Percentiles rank a stretch among this genome's conserved stretches.
Evolutionary conservation across 208 protist species (phyloP).

Genomic region (Strigomonas culicis): DNA sequence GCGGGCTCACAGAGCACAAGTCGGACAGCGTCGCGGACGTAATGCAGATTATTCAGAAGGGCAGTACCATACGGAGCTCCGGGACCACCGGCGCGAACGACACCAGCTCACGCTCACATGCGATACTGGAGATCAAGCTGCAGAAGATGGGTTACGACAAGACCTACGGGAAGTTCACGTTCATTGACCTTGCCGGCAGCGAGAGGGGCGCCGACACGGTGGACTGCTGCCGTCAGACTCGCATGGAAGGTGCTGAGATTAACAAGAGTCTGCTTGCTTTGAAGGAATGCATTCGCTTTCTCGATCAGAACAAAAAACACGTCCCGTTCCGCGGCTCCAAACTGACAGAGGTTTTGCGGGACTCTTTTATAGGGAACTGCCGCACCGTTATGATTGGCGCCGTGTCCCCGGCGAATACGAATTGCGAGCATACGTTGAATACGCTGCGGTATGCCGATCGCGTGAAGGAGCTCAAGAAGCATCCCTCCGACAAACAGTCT

Average conservation of each 20-base stretch:
- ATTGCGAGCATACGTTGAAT: conserved; percentile 77
- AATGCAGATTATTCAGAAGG: conserved; percentile 77
- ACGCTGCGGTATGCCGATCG: conserved; percentile 81
- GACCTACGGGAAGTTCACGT: conserved; percentile 50
- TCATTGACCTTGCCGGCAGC: conserved; percentile 93
- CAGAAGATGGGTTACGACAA: not conserved
- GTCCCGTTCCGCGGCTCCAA: conserved; percentile 93
- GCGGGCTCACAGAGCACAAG: conserved; percentile 53
- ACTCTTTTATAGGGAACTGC: conserved; percentile 88
- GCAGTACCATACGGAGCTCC: conserved; percentile 70
- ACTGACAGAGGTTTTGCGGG: conserved; percentile 89
- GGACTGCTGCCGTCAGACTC: conserved; percentile 77
- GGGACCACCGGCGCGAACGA: conserved; percentile 94
- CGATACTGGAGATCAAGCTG: conserved; percentile 88
- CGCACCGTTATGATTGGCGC: conserved; percentile 93
- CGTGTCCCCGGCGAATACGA: conserved; percentile 76
- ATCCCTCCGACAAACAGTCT: conserved; percentile 23
- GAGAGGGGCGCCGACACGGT: conserved; percentile 82
- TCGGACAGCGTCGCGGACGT: conserved; percentile 45
- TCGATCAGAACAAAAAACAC: conserved; percentile 74
- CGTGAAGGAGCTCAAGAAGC: conserved; percentile 90
- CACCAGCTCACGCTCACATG: conserved; percentile 93
- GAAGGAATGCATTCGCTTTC: conserved; percentile 82
- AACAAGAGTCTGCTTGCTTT: conserved; percentile 89
- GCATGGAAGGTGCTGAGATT: conserved; percentile 88